These are phyloP conservation scores for Puccinia triticina DNA, from an alignment of 1,284 basidiomycete species.

Conservation along the genomic window DNA sequence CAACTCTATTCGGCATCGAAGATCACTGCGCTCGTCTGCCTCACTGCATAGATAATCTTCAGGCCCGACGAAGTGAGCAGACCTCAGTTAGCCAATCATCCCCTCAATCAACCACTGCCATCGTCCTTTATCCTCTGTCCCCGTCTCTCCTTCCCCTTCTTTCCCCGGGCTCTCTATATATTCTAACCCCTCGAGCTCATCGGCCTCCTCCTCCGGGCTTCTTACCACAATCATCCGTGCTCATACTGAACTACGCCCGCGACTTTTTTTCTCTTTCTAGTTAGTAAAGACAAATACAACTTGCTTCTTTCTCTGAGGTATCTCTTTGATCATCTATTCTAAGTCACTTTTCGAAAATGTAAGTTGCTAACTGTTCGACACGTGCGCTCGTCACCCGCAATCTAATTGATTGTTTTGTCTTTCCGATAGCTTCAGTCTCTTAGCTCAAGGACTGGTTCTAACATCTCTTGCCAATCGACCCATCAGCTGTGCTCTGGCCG, in stretches of 20 bases:
- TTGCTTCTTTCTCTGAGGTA: neutral
- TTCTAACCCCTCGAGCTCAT: too few species aligned
- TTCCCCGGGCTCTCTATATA: neutral
- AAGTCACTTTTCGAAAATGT: neutral
- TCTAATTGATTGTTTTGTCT: neutral
- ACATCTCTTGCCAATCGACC: neutral
- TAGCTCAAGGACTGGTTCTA: neutral
- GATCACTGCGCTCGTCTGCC: neutral
- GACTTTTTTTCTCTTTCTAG: neutral
- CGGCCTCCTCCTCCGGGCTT: neutral
- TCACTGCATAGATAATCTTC: neutral
- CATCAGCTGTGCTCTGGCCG: conserved; percentile 19
- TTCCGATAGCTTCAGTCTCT: neutral
- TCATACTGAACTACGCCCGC: neutral
- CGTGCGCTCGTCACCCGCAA: neutral
- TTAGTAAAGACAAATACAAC: too few species aligned
- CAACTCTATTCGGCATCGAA: conserved; percentile 20
- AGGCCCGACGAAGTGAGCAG: neutral
- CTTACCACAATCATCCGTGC: neutral
- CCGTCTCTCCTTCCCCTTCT: neutral
- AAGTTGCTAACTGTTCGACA: neutral
- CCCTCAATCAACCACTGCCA: neutral
- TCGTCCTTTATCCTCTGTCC: neutral
- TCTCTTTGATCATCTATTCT: neutral
- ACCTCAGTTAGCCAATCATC: conserved; percentile 4